A percentile compares a stretch with the other conserved stretches of the same genome.
Evolutionary conservation across 2,329 filamentous ascomycete species (phyloP).

Genomic region (Chalaropsis ovoidea): DNA sequence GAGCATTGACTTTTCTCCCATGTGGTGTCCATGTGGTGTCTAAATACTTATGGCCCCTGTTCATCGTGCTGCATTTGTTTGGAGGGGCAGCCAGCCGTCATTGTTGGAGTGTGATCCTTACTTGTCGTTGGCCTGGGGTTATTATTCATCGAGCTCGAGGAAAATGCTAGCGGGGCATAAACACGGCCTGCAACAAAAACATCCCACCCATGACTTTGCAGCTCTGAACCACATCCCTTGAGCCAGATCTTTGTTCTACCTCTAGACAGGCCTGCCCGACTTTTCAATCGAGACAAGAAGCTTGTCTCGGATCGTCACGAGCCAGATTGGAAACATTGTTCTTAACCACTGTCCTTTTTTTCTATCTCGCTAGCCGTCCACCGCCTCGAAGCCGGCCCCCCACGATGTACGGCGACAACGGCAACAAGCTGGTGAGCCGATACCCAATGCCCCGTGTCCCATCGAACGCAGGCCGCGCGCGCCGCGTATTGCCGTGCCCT

Average conservation of each 20-base stretch:
- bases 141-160: background rate
- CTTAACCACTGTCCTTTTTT: background rate
- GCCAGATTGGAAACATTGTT: no score
- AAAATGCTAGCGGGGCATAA: slow-evolving; percentile 12
- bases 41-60: background rate
- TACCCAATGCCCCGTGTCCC: background rate
- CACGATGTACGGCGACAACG: slow-evolving; percentile 27
- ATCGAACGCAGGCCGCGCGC: background rate
- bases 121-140: no score
- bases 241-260: no score
- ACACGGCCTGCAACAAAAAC: background rate
- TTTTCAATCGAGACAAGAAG: background rate
- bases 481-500: no score
- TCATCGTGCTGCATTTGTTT: background rate
- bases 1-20: background rate
- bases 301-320: background rate
- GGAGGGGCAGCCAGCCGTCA: background rate
- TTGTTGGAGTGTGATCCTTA: no score
- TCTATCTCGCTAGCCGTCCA: background rate
- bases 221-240: no score
- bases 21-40: background rate
- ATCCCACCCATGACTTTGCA: background rate
- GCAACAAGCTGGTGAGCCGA: slow-evolving; percentile 25
- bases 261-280: background rate
- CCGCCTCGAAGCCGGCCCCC: background rate